Evolutionary conservation across 176 grass and related monocot species (phyloP).

Genomic region (Aechmea fasciata): DNA sequence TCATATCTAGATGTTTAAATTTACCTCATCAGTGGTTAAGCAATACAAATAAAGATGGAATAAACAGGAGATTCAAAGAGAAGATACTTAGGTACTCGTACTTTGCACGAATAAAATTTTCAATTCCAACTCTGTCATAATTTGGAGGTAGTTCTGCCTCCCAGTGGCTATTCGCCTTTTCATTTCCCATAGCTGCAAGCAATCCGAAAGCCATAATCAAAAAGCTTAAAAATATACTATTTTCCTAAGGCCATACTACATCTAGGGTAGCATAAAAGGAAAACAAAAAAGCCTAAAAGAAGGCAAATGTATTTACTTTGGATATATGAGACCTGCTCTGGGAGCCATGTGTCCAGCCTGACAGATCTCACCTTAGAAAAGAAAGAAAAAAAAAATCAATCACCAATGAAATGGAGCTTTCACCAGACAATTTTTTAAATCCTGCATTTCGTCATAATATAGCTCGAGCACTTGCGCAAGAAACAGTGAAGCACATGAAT

Average conservation of each 20-base stretch:
- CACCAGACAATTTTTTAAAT: background rate
- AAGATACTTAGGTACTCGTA: background rate
- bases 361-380: slow-evolving; percentile 1
- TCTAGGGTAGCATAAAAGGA: background rate
- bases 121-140: slow-evolving; percentile 12
- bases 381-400: background rate
- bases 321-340: slow-evolving; percentile 2
- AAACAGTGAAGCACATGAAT: background rate
- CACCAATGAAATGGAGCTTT: background rate
- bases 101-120: slow-evolving; percentile 12
- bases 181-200: slow-evolving; percentile 1
- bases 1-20: background rate
- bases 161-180: slow-evolving; percentile 12
- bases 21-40: background rate
- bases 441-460: background rate
- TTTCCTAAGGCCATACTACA: background rate
- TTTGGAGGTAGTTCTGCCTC: slow-evolving; percentile 12
- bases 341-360: slow-evolving; percentile 10
- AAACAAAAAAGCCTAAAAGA: background rate
- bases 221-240: background rate
- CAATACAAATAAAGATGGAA: background rate
- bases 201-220: background rate
- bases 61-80: background rate
- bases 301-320: slow-evolving; percentile 1
- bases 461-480: background rate